Evolutionary conservation across 1,284 basidiomycete genomes (phyloP), one percentile per base, ranked within the genome.

Genomic region (Apiotrichum gamsii): DNA sequence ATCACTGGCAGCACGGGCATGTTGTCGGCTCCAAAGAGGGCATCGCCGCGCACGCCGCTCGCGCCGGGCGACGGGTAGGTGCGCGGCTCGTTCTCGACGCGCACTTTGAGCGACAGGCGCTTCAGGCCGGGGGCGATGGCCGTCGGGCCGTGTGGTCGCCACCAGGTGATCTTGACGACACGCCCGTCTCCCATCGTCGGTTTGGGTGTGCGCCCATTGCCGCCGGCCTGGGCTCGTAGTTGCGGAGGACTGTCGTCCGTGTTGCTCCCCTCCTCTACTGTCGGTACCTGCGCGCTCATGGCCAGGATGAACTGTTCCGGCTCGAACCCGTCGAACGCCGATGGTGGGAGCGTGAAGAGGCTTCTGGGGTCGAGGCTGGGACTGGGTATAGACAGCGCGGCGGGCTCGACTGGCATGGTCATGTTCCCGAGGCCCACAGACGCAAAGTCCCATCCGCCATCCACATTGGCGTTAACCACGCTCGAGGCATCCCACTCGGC

Each of bases 121-220:
- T 61, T 59, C 15, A 63, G 45, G 4, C 61, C 59, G 13, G 51
- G 51, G 14, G 49, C 49, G 19, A 63, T 63, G 11, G 61, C 61
- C 5, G 61, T 63, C 31, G 57, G 53, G 8, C 61, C 61, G 40
- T 63, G 61, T 3, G 61, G 61, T 41, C 61, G 51, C 59, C 59
- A 63, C 61, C 61, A 63, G 10, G 59, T 58, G 21, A 63, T 39
- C 42, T 61, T 63, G 33, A 61, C 57, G 3, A 61, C 47, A 34
- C 56, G 58, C 13, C 49, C 53, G 11, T 36, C 25, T 6, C 25
- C 25, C 6, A 10, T 28, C 29, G 43, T 36, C 19, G 19, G 10
- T 37, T 16, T 19, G 16, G 8, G 28, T 16, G 34, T 25, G 11
- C 14, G 20, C 10, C 3, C 20, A 19, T 14, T 3, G 15, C 6